These are phyloP conservation scores for Luzula sylvatica DNA, from an alignment of 176 grass and related monocot species.

Conservation along the genomic window DNA sequence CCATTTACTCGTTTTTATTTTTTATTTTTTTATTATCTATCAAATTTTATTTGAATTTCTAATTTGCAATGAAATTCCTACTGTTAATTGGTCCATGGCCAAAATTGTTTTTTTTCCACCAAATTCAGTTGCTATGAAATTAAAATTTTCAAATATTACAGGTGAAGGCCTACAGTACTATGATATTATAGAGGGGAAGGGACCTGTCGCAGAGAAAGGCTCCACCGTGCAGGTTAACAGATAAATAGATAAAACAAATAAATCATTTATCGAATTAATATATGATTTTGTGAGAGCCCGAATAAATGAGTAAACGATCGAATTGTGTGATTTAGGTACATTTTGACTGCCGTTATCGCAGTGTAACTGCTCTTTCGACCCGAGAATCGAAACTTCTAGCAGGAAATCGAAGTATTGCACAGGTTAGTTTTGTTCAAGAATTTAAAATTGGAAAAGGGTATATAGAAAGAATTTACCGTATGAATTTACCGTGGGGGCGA, in stretches of 20 bases:
- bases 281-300: neutral
- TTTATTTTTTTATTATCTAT: too few species aligned
- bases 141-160: constrained; percentile 25
- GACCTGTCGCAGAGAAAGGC: constrained; percentile 53
- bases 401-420: constrained; percentile 76
- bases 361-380: constrained; percentile 75
- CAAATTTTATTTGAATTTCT: neutral
- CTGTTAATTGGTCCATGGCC: neutral
- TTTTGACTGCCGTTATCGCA: constrained; percentile 79
- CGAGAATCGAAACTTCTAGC: constrained; percentile 92
- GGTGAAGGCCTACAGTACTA: constrained; percentile 88
- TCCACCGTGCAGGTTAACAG: constrained; percentile 63
- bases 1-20: too few species aligned
- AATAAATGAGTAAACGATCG: constrained; percentile 1
- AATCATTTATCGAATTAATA: neutral
- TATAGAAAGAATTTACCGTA: constrained; percentile 55
- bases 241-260: too few species aligned
- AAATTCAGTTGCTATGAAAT: neutral
- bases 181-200: constrained; percentile 73
- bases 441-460: constrained; percentile 23
- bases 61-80: neutral
- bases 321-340: constrained; percentile 43
- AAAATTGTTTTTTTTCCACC: neutral
- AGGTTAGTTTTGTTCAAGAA: constrained; percentile 41
- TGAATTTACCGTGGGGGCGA: constrained; percentile 77